Evolutionary conservation across 805 yeast genomes (phyloP), one percentile per base, ranked within the genome.

Genomic region (Diddensiella transvaalensis): DNA sequence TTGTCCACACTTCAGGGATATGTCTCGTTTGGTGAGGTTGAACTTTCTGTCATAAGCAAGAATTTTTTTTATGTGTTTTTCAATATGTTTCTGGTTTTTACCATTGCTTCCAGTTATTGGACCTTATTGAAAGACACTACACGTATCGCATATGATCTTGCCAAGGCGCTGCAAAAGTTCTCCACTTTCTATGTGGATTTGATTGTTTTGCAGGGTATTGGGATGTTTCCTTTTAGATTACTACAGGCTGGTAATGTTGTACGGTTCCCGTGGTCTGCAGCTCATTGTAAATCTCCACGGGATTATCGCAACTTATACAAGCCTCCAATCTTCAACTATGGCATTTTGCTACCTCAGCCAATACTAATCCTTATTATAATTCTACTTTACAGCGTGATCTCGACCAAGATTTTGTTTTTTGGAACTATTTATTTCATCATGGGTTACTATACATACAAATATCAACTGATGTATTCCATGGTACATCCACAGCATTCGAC

Each of bases 401-500:
- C 96, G 10, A 85, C 95, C 3, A 87, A 87, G 61, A 88, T 91
- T 50, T 70, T 93, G 49, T 74, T 86, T 2, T 86, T 95, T 8
- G 96, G 98, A 0, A 69, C 89, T 48, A 72, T 84, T 1, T 91
- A 93, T 65, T 91, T 91, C 63, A 66, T 86, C 13, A 69, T 88
- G 48, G 97, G 98, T 0, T 91, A 81, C 65, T 83, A 82, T 63
- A 96, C 90, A 5, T 88, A 82, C 75, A 91, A 91, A 67, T 91
- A 90, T 64, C 96, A 89, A 66, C 72, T 91, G 51, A 71, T 93
- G 55, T 91, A 87, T 64, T 85, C 96, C 0, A 84, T 93, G 71
- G 89, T 88, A 26, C 98, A 93, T 65, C 90, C 95, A 6, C 96
- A 95, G 33, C 98, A 93, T 67, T 89, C 96, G 0, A 93, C 96